Evolutionary conservation across 169 alveolate species (phyloP), one percentile per base, ranked within the genome.

Genomic region (Cryptosporidium sp.): DNA sequence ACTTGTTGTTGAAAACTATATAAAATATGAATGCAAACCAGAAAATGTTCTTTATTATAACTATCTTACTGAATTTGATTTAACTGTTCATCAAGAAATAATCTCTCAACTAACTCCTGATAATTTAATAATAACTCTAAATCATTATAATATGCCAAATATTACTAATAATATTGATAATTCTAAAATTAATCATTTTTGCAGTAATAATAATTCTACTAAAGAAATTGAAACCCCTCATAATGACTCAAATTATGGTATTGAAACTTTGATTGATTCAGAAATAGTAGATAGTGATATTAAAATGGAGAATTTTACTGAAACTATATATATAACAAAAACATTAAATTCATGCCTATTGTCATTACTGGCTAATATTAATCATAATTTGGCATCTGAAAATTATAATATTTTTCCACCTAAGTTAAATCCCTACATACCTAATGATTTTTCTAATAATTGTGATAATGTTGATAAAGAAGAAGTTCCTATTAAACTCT

Each of bases 51-150:
- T 75, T 39, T 35, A 39, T n/a, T 23, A 60, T 31, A 21, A 14
- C 48, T 61, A 9, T 18, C 29, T 60, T n/a, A 1, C 12, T 0
- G 67, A 75, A 7, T 42, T 61, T 60, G 65, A 62, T 12, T 33
- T 2, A n/a, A 26, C 29, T 12, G n/a, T 44, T 21, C 35, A 60
- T 7, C 23, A 58, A 18, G 87, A 75, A 39, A 75, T 75, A 3
- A n/a, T 39, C 0, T 75, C 72, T n/a, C 75, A 60, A 61, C 9
- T 58, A 10, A 35, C 10, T 39, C 87, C 87, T 29, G 67, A 75
- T 2, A 75, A 75, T n/a, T 10, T 75, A 52, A 58, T 75, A 12
- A 31, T 75, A 31, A 8, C 39, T 29, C 44, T 75, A n/a, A 21
- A 52, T 3, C 23, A 33, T 6, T 16, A 14, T 12, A 37, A 62